Percentiles rank a stretch among this genome's conserved stretches.
phyloP scores from a whole-genome alignment of 2,329 filamentous ascomycete species.

The Aspergillus hortae region DNA sequence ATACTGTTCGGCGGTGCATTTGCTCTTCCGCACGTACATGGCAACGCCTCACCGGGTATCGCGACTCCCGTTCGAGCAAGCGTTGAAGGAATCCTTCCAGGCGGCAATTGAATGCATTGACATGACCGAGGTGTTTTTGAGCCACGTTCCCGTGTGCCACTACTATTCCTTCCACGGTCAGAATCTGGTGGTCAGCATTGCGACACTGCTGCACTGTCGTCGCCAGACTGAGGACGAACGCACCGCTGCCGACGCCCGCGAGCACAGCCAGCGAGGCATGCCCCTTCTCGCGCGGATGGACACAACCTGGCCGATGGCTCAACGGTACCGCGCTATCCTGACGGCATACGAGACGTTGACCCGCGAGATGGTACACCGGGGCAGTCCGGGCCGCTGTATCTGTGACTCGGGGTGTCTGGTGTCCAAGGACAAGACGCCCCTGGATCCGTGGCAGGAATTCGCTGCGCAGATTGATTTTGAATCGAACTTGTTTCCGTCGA shows the following conservation, averaged over 20 bases:
- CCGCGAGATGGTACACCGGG: not conserved
- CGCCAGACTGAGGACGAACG: conserved; percentile 2
- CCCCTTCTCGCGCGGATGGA: not conserved
- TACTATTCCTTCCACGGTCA: conserved; percentile 5
- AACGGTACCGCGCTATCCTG: conserved; percentile 1
- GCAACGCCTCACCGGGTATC: conserved; percentile 2
- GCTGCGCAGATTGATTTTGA: conserved; percentile 1
- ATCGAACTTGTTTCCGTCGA: conserved; percentile 1
- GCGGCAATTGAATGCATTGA: conserved; percentile 3
- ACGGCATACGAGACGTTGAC: conserved; percentile 4
- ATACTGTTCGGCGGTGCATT: conserved; percentile 3
- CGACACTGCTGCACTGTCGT: conserved; percentile 1
- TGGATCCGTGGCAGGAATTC: conserved; percentile 3
- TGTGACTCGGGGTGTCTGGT: not conserved
- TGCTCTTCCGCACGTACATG: conserved; percentile 5
- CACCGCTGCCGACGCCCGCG: not conserved
- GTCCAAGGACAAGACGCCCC: not conserved
- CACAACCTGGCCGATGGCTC: conserved; percentile 1
- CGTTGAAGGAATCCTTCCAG: not conserved
- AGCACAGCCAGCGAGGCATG: not conserved
- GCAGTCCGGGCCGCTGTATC: not conserved
- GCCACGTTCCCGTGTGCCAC: conserved; percentile 1
- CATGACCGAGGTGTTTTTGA: not conserved
- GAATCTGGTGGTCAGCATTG: conserved; percentile 3
- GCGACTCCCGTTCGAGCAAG: not conserved